Evolutionary conservation across 768 basidiomycete species (phyloP).

Genomic region (Tulasnella sp.): DNA sequence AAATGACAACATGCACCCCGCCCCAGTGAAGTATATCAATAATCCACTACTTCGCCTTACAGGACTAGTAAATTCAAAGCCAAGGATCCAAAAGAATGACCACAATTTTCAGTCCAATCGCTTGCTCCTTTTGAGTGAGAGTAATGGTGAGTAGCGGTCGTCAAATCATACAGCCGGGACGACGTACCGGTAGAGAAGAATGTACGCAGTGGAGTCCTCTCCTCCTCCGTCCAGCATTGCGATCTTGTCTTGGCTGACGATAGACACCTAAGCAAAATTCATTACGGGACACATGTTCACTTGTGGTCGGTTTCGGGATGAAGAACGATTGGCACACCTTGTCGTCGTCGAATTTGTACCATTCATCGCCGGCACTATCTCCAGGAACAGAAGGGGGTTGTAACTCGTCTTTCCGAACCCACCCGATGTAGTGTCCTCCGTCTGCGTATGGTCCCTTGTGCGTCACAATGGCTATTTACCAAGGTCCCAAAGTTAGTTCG

Average conservation of each 20-base stretch:
- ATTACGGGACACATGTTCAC: no score
- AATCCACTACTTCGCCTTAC: neutral
- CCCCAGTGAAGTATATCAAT: neutral
- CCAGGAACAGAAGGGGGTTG: neutral
- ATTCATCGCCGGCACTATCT: conserved; percentile 21
- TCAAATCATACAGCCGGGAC: neutral
- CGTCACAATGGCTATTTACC: conserved; percentile 66
- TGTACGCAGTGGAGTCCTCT: conserved; percentile 83
- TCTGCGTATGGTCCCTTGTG: conserved; percentile 96
- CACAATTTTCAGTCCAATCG: conserved; percentile 23
- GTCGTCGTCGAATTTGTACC: conserved; percentile 97
- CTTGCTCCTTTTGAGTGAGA: conserved; percentile 30
- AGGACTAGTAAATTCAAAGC: neutral
- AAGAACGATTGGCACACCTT: conserved; percentile 39
- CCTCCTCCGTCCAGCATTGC: conserved; percentile 80
- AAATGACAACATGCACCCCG: no score
- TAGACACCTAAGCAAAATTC: conserved; percentile 29
- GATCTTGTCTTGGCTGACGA: conserved; percentile 79
- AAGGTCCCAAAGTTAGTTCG: conserved; percentile 1
- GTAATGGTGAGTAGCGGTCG: neutral
- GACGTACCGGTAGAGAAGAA: conserved; percentile 59
- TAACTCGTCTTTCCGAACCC: conserved; percentile 51
- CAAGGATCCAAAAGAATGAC: neutral
- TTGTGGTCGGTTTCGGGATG: neutral
- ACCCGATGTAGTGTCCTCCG: conserved; percentile 91